Evolutionary conservation across 257 asterid species (phyloP).

Genomic region (Echium plantagineum): DNA sequence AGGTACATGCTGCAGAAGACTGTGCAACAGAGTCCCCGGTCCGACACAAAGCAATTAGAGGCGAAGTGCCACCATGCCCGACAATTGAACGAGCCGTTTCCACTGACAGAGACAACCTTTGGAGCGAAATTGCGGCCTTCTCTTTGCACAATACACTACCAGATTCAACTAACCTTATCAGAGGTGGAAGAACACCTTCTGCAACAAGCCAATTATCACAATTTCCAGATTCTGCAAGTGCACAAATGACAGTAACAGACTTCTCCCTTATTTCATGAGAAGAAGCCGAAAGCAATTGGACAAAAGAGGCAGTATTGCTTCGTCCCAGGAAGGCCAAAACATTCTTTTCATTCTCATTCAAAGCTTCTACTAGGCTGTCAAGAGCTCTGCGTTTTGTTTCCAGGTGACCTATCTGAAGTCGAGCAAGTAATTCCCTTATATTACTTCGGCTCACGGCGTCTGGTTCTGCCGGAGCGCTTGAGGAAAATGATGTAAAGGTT

Average conservation of each 20-base stretch:
- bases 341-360: slow-evolving; percentile 73
- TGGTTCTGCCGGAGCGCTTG: slow-evolving; percentile 30
- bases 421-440: slow-evolving; percentile 66
- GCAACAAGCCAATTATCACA: slow-evolving; percentile 75
- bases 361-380: slow-evolving; percentile 52
- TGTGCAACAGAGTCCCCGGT: slow-evolving; percentile 57
- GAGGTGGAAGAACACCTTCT: slow-evolving; percentile 77
- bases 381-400: slow-evolving; percentile 80
- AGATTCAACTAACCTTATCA: slow-evolving; percentile 70
- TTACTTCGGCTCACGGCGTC: slow-evolving; percentile 32
- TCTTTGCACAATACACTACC: slow-evolving; percentile 63
- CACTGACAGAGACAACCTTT: slow-evolving; percentile 56
- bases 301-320: slow-evolving; percentile 55
- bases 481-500: slow-evolving; percentile 34
- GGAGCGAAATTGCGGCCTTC: slow-evolving; percentile 73
- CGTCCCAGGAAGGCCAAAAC: slow-evolving; percentile 63
- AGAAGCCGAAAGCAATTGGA: slow-evolving; percentile 66
- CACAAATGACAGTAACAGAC: slow-evolving; percentile 53
- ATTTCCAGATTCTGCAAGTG: slow-evolving; percentile 64
- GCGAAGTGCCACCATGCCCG: slow-evolving; percentile 80
- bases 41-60: slow-evolving; percentile 59
- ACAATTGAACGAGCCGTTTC: slow-evolving; percentile 70
- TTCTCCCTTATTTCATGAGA: slow-evolving; percentile 78
- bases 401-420: slow-evolving; percentile 87
- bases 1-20: slow-evolving; percentile 64